phyloP scores from a whole-genome alignment of 2,329 filamentous ascomycete genomes.

The Colletotrichum horii region DNA sequence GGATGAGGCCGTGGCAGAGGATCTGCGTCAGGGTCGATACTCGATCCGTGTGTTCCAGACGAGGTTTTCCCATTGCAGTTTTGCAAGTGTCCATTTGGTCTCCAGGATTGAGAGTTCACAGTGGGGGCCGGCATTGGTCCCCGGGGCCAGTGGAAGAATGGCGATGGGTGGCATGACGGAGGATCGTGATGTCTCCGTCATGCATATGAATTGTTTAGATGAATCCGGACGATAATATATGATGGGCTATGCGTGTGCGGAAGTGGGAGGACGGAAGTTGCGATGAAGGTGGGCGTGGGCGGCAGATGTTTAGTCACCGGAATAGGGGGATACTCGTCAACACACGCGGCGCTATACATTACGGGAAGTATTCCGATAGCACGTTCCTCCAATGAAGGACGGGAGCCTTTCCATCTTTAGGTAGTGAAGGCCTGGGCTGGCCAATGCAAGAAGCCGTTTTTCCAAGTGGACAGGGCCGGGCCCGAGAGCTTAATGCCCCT shows the following conservation, averaged over 20 bases:
- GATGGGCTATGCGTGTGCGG: conserved; percentile 2
- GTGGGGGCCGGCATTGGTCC: not conserved
- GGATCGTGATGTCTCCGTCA: not conserved
- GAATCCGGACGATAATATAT: conserved; percentile 13
- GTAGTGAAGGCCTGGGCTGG: not conserved
- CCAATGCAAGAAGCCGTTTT: conserved; percentile 10
- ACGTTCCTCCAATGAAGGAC: not conserved
- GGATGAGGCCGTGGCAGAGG: not conserved
- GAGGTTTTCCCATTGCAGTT: not conserved
- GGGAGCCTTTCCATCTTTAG: not conserved
- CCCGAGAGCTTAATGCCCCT: conserved; percentile 15
- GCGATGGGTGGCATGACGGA: not conserved
- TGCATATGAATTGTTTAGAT: conserved; percentile 3
- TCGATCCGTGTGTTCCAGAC: conserved; percentile 1
- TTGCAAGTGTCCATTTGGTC: not conserved
- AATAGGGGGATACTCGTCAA: not conserved
- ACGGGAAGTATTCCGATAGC: not conserved
- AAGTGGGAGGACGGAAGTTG: conserved; percentile 11
- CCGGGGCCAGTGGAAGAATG: not conserved
- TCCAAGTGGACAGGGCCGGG: not conserved
- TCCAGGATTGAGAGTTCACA: not conserved
- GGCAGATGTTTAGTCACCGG: not conserved
- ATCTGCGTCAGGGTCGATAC: not conserved
- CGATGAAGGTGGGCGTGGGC: not conserved
- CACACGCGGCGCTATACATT: not conserved